These are phyloP conservation scores for Metarhizium anisopliae DNA, from an alignment of 2,329 filamentous ascomycete genomes.

Conservation along the genomic window DNA sequence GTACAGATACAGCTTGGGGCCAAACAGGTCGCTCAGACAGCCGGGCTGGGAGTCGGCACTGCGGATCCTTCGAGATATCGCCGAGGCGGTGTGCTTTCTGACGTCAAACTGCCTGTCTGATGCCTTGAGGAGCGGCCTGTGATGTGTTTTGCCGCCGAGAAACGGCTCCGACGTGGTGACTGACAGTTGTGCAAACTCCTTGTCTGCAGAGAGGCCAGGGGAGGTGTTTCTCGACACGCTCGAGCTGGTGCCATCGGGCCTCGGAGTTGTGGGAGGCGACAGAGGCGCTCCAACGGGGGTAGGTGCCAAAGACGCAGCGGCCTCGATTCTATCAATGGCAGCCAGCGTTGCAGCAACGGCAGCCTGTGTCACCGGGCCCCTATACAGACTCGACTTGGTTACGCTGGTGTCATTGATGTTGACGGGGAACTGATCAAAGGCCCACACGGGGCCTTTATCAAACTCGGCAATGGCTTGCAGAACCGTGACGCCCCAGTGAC, in stretches of 20 bases:
- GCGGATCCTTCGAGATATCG: slow-evolving; percentile 33
- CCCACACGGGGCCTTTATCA: slow-evolving; percentile 34
- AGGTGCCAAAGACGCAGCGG: slow-evolving; percentile 11
- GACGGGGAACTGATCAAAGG: slow-evolving; percentile 31
- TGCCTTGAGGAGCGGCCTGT: slow-evolving; percentile 29
- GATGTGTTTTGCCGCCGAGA: slow-evolving; percentile 25
- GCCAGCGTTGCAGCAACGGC: slow-evolving; percentile 26
- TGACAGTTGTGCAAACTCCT: slow-evolving; percentile 19
- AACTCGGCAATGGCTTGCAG: slow-evolving; percentile 30
- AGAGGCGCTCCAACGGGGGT: background rate
- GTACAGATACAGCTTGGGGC: slow-evolving; percentile 28
- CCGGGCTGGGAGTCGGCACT: slow-evolving; percentile 32
- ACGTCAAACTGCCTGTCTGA: slow-evolving; percentile 27
- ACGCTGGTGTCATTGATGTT: slow-evolving; percentile 28
- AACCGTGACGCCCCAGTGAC: slow-evolving; percentile 32
- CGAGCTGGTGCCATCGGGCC: background rate
- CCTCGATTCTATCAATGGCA: slow-evolving; percentile 26
- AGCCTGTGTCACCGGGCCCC: slow-evolving; percentile 27
- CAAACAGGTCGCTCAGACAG: slow-evolving; percentile 27
- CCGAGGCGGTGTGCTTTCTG: slow-evolving; percentile 21
- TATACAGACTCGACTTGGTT: slow-evolving; percentile 32
- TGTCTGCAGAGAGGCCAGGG: slow-evolving; percentile 16
- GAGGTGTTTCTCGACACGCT: slow-evolving; percentile 5
- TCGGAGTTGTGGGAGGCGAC: slow-evolving; percentile 5
- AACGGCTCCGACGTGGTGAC: slow-evolving; percentile 25